phyloP scores from a whole-genome alignment of 768 basidiomycete genomes.

The Hydnum rufescens region DNA sequence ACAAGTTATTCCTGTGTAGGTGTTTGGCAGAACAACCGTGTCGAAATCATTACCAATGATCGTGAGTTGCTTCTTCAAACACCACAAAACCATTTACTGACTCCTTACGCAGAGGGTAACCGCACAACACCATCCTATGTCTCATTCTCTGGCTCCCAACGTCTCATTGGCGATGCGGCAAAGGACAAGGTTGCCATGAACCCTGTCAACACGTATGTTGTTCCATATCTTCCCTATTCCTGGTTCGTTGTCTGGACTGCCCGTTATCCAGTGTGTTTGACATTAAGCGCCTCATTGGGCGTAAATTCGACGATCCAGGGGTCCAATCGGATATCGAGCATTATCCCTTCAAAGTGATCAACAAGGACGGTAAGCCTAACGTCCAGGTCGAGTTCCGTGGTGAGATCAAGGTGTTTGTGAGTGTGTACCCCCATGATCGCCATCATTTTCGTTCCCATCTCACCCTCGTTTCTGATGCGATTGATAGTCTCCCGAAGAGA shows the following conservation, averaged over 20 bases:
- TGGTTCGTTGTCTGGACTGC: conserved; percentile 5
- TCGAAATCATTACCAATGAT: conserved; percentile 5
- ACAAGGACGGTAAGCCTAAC: conserved; percentile 30
- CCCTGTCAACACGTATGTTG: conserved; percentile 20
- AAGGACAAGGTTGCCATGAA: conserved; percentile 32
- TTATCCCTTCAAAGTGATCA: conserved; percentile 29
- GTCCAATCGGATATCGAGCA: conserved; percentile 31
- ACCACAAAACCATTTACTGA: not conserved
- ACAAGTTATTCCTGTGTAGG: conserved; percentile 4
- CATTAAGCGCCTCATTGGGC: conserved; percentile 25
- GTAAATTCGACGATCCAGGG: conserved; percentile 26
- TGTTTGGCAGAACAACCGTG: conserved; percentile 4
- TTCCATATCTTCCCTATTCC: not conserved
- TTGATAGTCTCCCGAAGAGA: conserved; percentile 24
- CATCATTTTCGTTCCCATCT: not conserved
- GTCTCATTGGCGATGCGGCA: conserved; percentile 33
- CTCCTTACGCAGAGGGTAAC: conserved; percentile 24
- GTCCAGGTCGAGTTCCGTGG: conserved; percentile 34
- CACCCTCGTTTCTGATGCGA: not conserved
- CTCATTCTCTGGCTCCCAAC: conserved; percentile 37
- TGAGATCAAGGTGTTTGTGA: conserved; percentile 34
- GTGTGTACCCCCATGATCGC: conserved; percentile 1
- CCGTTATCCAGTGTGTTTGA: conserved; percentile 24
- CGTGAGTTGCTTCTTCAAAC: not conserved
- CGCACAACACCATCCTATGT: conserved; percentile 48